Evolutionary conservation across 2,329 filamentous ascomycete species (phyloP).

Genomic region (Neopestalotiopsis clavispora): DNA sequence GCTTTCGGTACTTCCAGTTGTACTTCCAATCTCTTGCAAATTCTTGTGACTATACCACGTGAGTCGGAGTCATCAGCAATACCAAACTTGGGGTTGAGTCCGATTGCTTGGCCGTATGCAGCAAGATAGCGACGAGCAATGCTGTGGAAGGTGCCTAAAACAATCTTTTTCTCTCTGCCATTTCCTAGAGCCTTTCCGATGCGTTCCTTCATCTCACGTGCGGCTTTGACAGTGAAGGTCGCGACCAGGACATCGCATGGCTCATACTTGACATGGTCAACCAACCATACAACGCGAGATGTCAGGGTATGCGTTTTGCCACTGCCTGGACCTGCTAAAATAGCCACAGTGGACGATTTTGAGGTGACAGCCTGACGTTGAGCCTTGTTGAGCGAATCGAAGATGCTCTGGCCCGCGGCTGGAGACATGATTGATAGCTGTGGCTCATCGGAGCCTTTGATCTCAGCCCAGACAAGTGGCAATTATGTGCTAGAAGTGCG

Average conservation of each 20-base stretch:
- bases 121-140: slow-evolving; percentile 85
- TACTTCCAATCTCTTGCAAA: slow-evolving; percentile 76
- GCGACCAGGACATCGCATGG: slow-evolving; percentile 93
- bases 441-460: slow-evolving; percentile 14
- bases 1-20: slow-evolving; percentile 72
- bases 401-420: slow-evolving; percentile 35
- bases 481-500: background rate
- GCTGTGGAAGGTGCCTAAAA: slow-evolving; percentile 94
- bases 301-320: slow-evolving; percentile 97
- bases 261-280: slow-evolving; percentile 71
- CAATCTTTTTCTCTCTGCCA: slow-evolving; percentile 74
- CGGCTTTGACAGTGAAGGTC: slow-evolving; percentile 96
- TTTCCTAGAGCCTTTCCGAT: slow-evolving; percentile 83
- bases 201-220: slow-evolving; percentile 89
- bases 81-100: slow-evolving; percentile 80
- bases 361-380: slow-evolving; percentile 63
- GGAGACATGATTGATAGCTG: slow-evolving; percentile 27
- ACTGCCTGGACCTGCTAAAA: slow-evolving; percentile 70
- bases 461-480: background rate
- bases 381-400: slow-evolving; percentile 58
- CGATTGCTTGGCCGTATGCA: slow-evolving; percentile 83
- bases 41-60: slow-evolving; percentile 77
- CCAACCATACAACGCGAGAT: slow-evolving; percentile 87
- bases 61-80: slow-evolving; percentile 89
- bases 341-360: slow-evolving; percentile 61